Conservation (phyloP, 2,329 filamentous ascomycete species). For the Trichoderma sp. region DNA sequence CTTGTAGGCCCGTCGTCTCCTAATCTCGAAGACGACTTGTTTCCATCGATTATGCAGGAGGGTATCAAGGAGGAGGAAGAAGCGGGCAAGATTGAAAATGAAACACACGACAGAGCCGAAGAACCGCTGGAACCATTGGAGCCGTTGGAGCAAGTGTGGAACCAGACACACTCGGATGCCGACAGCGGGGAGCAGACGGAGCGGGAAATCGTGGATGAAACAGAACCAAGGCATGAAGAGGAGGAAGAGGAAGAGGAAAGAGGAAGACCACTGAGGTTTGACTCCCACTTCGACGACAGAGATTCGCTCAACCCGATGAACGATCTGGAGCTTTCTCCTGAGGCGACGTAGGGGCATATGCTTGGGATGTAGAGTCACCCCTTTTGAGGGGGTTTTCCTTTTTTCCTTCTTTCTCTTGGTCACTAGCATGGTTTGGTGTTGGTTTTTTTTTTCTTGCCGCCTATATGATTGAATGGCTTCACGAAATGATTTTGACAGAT, state of each 20-base stretch:
- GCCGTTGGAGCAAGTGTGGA: not conserved
- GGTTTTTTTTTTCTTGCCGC: not conserved
- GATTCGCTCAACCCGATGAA: conserved; percentile 27
- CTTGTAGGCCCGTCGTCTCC: conserved; percentile 24
- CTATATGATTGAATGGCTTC: conserved; percentile 14
- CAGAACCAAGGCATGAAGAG: not conserved
- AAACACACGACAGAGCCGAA: not conserved
- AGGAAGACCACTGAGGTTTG: conserved; percentile 20
- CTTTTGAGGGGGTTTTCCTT: not conserved
- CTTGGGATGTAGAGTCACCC: not conserved
- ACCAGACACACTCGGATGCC: not conserved
- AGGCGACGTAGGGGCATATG: not conserved
- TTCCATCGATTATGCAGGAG: conserved; percentile 18
- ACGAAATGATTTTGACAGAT: conserved; percentile 14
- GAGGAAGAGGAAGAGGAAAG: conserved; percentile 3
- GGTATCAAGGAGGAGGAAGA: conserved; percentile 20
- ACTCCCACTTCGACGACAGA: conserved; percentile 19
- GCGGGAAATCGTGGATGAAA: not conserved
- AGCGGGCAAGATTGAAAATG: conserved; percentile 10
- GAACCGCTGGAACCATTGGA: too few species aligned
- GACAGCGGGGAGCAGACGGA: not conserved
- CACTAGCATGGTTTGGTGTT: conserved; percentile 10
- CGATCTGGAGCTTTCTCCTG: conserved; percentile 6
- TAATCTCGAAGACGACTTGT: conserved; percentile 17
- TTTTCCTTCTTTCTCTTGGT: not conserved